Evolutionary conservation across 352 stramenopile genomes (phyloP).

Genomic region (Phytophthora niederhauseri): DNA sequence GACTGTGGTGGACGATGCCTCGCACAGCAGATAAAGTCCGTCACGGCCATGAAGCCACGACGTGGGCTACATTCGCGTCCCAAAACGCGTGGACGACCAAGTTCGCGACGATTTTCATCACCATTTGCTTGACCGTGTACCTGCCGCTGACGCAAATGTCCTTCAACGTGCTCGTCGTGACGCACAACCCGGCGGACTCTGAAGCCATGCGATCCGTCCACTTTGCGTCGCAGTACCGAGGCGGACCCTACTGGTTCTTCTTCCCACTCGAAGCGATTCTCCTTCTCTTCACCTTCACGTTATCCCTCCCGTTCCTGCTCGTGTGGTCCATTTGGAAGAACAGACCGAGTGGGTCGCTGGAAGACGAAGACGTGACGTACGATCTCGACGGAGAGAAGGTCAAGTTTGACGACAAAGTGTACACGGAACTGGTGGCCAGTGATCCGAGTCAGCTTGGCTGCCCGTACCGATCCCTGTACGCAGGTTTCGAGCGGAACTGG

Average conservation of each 20-base stretch:
- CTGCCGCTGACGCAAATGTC: conserved; percentile 46
- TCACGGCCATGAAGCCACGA: conserved; percentile 47
- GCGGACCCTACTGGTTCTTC: not conserved
- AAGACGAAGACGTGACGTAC: not conserved
- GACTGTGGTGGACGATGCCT: conserved; percentile 1
- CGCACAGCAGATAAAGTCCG: conserved; percentile 51
- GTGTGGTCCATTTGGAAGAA: not conserved
- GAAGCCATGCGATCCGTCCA: not conserved
- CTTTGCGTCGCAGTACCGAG: not conserved
- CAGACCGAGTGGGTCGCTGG: not conserved
- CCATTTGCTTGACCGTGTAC: conserved; percentile 49
- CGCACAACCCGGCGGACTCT: not conserved
- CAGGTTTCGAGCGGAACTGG: not conserved
- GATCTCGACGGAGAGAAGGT: not conserved
- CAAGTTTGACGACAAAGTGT: not conserved
- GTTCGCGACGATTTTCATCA: conserved; percentile 46
- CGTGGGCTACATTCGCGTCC: conserved; percentile 38
- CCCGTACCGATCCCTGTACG: not conserved
- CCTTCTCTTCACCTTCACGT: not conserved
- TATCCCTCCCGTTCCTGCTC: not conserved
- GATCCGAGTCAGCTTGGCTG: not conserved
- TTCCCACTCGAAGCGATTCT: conserved; percentile 9
- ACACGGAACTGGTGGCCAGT: not conserved
- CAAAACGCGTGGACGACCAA: conserved; percentile 39
- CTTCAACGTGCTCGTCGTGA: conserved; percentile 37